Evolutionary conservation across 2,329 filamentous ascomycete genomes (phyloP).

Genomic region (Colletotrichum sp.): DNA sequence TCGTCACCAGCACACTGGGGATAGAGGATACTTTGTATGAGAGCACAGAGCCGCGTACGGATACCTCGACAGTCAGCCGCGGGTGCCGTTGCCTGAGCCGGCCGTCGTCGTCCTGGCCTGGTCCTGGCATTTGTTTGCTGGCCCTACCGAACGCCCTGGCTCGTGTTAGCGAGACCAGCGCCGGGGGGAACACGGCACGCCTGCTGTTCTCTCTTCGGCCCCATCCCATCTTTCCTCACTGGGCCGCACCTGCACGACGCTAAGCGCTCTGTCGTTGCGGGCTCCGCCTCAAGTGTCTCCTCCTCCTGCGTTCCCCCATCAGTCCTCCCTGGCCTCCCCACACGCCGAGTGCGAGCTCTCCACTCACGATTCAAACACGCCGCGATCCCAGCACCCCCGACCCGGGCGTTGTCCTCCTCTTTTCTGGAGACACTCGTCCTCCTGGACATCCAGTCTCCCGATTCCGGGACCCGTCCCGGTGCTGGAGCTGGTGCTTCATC

Average conservation of each 20-base stretch:
- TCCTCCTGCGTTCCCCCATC: not conserved
- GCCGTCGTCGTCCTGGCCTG: not conserved
- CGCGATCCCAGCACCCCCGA: not conserved
- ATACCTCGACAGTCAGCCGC: not conserved
- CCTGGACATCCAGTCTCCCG: not conserved
- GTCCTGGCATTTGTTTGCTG: not conserved
- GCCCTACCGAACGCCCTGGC: not conserved
- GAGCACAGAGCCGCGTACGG: not conserved
- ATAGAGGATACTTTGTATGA: not conserved
- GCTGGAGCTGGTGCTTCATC: not conserved
- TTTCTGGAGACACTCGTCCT: not conserved
- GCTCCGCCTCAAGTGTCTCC: not conserved
- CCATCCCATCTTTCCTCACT: conserved; percentile 13
- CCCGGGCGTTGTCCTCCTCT: not conserved
- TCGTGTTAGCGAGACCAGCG: not conserved
- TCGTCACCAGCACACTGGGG: not conserved
- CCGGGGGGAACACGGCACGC: not conserved
- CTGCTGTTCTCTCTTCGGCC: conserved; percentile 14
- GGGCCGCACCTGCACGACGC: not conserved
- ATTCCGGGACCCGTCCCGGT: not conserved
- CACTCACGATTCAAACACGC: not conserved
- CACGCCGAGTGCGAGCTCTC: not conserved
- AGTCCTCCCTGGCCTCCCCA: not conserved
- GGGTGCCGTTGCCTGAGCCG: not conserved
- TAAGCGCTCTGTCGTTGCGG: not conserved